These are phyloP conservation scores for Pseudomicrostroma phylloplanum DNA, from an alignment of 1,284 basidiomycete genomes.

Conservation along the genomic window DNA sequence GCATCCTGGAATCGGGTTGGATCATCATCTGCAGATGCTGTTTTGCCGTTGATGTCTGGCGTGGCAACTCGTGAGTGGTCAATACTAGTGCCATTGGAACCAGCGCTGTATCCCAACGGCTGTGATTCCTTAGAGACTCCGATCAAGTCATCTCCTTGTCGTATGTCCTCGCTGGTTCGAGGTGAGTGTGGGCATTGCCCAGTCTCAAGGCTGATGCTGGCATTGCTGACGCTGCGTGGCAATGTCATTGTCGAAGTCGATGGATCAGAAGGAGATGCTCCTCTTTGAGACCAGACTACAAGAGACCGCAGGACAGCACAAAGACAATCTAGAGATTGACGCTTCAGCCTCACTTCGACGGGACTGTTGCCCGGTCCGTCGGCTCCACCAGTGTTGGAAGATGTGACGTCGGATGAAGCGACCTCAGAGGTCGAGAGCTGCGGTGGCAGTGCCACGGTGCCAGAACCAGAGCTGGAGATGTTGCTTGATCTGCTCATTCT, in stretches of 20 bases:
- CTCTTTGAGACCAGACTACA: constrained; percentile 39
- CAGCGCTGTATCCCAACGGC: not conserved
- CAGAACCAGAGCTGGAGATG: not conserved
- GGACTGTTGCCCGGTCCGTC: constrained; percentile 19
- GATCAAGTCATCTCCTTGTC: constrained; percentile 25
- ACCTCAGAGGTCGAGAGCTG: not conserved
- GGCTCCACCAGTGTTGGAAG: not conserved
- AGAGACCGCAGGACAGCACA: constrained; percentile 47
- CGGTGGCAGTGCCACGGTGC: not conserved
- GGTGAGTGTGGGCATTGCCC: constrained; percentile 16
- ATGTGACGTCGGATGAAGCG: not conserved
- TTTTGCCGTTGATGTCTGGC: constrained; percentile 8
- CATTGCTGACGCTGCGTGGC: not conserved
- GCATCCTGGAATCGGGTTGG: constrained; percentile 89
- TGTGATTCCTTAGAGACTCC: too few species aligned
- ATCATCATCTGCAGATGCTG: constrained; percentile 60
- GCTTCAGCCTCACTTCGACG: constrained; percentile 45
- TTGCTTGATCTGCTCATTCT: not conserved
- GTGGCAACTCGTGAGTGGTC: constrained; percentile 15
- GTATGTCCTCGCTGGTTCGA: constrained; percentile 27
- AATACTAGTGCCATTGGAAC: constrained; percentile 5
- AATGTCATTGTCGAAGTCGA: constrained; percentile 7
- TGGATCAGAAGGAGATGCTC: constrained; percentile 11
- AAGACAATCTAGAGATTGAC: constrained; percentile 47
- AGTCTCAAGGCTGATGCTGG: not conserved